Percentiles rank a stretch among this genome's conserved stretches.
phyloP scores from a whole-genome alignment of 2,329 filamentous ascomycete genomes.

The Gyromitra esculenta region DNA sequence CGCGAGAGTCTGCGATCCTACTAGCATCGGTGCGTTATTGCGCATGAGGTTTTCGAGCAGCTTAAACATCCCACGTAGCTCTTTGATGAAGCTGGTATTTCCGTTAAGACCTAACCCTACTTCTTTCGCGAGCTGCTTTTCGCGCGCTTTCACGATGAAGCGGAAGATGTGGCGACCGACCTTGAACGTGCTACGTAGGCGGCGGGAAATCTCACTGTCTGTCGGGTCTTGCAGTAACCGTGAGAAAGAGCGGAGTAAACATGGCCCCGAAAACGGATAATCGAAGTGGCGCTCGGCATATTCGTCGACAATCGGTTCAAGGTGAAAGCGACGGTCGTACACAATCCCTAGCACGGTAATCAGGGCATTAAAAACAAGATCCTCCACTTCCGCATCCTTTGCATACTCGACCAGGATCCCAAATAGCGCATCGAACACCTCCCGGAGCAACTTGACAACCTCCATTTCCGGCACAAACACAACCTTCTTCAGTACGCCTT shows the following conservation, averaged over 20 bases:
- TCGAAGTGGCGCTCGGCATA: conserved; percentile 91
- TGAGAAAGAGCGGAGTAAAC: conserved; percentile 85
- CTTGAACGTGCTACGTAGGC: conserved; percentile 90
- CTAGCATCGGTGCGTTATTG: conserved; percentile 81
- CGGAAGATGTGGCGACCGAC: conserved; percentile 92
- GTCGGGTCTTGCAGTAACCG: conserved; percentile 83
- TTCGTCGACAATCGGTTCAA: conserved; percentile 87
- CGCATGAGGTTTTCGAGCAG: conserved; percentile 89
- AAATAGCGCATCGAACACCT: conserved; percentile 91
- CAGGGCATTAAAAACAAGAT: conserved; percentile 87
- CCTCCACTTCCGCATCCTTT: conserved; percentile 91
- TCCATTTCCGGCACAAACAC: conserved; percentile 97
- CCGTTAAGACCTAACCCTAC: conserved; percentile 84
- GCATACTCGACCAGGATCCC: conserved; percentile 88
- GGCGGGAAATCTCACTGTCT: conserved; percentile 82
- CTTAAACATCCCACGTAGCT: conserved; percentile 87
- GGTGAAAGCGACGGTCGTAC: conserved; percentile 90
- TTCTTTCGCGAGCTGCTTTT: conserved; percentile 88
- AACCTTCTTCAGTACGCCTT: conserved; percentile 79
- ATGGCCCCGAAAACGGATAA: conserved; percentile 90
- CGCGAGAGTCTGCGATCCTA: conserved; percentile 92
- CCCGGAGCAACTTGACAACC: conserved; percentile 89
- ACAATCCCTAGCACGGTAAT: conserved; percentile 92
- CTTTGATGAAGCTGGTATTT: conserved; percentile 75
- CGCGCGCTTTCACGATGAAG: conserved; percentile 89